These are phyloP conservation scores for Fusarium sp. DNA, from an alignment of 2,329 filamentous ascomycete genomes.

Conservation along the genomic window DNA sequence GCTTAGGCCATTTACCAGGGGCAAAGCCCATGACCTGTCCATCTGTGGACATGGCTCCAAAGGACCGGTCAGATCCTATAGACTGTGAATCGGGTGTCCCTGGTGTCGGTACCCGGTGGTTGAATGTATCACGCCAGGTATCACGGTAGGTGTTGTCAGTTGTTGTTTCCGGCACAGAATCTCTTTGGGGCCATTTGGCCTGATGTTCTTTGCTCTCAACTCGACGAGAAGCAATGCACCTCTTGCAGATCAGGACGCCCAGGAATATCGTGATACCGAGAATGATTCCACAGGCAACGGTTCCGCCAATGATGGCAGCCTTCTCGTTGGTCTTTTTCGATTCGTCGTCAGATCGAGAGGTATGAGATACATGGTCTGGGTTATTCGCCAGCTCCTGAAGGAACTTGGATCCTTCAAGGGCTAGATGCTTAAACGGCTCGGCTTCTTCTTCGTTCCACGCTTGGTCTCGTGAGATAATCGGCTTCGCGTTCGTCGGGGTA, in stretches of 20 bases:
- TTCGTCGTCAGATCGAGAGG: neutral
- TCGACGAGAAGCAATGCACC: slow-evolving; percentile 6
- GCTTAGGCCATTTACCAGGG: neutral
- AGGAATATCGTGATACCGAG: slow-evolving; percentile 32
- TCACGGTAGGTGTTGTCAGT: neutral
- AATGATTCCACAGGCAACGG: slow-evolving; percentile 29
- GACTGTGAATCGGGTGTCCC: slow-evolving; percentile 19
- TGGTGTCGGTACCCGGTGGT: slow-evolving; percentile 19
- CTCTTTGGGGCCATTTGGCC: neutral
- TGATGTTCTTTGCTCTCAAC: neutral
- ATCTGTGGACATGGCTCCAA: slow-evolving; percentile 15
- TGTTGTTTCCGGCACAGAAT: neutral
- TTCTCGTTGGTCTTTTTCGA: slow-evolving; percentile 4
- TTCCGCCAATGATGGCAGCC: slow-evolving; percentile 35
- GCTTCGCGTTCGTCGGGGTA: slow-evolving; percentile 15
- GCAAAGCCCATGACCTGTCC: neutral
- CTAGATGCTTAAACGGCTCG: slow-evolving; percentile 7
- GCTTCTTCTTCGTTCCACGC: slow-evolving; percentile 4
- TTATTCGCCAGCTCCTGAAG: neutral
- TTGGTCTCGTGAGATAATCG: neutral
- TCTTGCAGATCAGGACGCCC: slow-evolving; percentile 26
- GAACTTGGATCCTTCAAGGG: neutral
- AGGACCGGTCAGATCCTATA: slow-evolving; percentile 29
- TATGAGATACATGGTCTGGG: neutral
- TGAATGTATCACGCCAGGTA: slow-evolving; percentile 26